Conservation (phyloP, 2,329 filamentous ascomycete species). For the Zalaria obscura region DNA sequence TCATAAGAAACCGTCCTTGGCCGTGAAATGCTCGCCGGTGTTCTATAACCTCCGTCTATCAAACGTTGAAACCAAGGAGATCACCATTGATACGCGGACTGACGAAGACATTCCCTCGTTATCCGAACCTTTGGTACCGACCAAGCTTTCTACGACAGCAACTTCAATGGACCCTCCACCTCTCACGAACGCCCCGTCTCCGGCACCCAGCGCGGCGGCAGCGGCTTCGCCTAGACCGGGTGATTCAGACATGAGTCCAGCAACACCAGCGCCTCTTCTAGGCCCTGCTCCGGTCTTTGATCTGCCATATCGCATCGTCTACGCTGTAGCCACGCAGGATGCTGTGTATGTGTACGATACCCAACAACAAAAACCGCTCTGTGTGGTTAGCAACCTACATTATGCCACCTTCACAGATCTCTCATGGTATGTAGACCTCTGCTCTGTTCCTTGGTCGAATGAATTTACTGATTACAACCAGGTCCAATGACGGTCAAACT, state of each 20-base stretch:
- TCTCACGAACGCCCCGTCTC: conserved; percentile 39
- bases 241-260: conserved; percentile 38
- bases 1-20: conserved; percentile 95
- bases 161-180: conserved; percentile 76
- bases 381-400: conserved; percentile 91
- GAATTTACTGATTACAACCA: conserved; percentile 19
- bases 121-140: conserved; percentile 59
- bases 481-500: conserved; percentile 62
- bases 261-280: conserved; percentile 34
- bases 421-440: conserved; percentile 55
- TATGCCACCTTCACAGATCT: conserved; percentile 96
- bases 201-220: conserved; percentile 35
- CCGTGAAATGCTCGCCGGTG: conserved; percentile 83
- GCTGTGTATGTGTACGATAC: conserved; percentile 92
- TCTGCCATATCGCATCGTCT: conserved; percentile 84
- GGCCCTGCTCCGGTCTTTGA: conserved; percentile 54
- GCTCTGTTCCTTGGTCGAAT: conserved; percentile 1
- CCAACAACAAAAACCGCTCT: conserved; percentile 86
- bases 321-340: conserved; percentile 94
- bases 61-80: conserved; percentile 60
- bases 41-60: conserved; percentile 68
- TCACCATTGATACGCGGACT: conserved; percentile 83
- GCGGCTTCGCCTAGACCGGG: conserved; percentile 36
- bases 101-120: conserved; percentile 74
- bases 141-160: conserved; percentile 41